Conservation (phyloP, 495 filamentous ascomycete species). For the Trichoderma gamsii region DNA sequence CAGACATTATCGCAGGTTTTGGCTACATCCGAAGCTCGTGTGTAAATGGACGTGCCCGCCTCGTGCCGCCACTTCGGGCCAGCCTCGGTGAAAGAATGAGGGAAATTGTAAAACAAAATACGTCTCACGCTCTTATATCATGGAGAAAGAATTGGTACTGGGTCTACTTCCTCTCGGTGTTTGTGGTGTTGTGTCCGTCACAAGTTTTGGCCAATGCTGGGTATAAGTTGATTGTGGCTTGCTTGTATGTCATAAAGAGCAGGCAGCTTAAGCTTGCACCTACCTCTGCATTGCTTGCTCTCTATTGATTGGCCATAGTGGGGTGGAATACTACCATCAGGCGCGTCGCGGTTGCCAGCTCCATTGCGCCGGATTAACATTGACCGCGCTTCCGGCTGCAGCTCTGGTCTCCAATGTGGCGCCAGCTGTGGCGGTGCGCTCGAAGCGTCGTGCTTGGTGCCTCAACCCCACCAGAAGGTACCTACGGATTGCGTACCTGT, state of each 20-base stretch:
- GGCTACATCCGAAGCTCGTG: slow-evolving; percentile 26
- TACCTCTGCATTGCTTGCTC: background rate
- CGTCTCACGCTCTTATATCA: background rate
- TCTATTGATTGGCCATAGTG: background rate
- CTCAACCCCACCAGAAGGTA: background rate
- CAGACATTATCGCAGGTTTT: slow-evolving; percentile 35
- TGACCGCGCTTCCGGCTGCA: background rate
- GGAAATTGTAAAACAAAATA: background rate
- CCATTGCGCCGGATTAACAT: slow-evolving; percentile 9
- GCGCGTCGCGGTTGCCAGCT: slow-evolving; percentile 7
- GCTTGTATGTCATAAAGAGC: background rate
- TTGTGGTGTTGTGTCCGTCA: background rate
- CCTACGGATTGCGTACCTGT: background rate
- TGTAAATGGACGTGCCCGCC: background rate
- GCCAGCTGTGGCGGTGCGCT: slow-evolving; percentile 6
- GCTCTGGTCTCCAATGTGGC: background rate
- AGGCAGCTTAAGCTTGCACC: background rate
- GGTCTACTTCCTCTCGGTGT: background rate
- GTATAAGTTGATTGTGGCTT: background rate
- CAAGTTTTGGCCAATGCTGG: background rate
- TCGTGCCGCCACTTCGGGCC: background rate
- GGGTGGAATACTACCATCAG: slow-evolving; percentile 6
- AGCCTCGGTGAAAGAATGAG: background rate
- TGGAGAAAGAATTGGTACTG: background rate
- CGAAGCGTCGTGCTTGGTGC: background rate